Percentiles rank a stretch among this genome's conserved stretches.
Conservation (phyloP, 2,329 filamentous ascomycete genomes). For the Hyphodiscus sp. region DNA sequence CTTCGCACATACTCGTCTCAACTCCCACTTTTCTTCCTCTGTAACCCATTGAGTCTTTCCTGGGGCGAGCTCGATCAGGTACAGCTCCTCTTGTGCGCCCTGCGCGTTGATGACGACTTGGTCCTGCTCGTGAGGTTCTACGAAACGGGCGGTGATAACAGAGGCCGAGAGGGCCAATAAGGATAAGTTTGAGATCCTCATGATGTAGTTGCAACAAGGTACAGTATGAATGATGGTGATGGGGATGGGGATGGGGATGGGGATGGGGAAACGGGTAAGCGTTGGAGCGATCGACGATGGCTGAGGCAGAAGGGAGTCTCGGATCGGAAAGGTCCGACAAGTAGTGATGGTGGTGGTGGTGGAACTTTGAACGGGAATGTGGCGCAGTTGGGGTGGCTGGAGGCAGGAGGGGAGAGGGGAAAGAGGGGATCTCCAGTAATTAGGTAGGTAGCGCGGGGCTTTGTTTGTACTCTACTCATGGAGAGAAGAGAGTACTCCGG, state of each 20-base stretch:
- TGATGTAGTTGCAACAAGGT: slow-evolving; percentile 23
- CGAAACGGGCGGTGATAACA: slow-evolving; percentile 47
- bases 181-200: slow-evolving; percentile 45
- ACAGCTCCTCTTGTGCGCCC: slow-evolving; percentile 44
- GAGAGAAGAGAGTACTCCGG: too few species aligned
- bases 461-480: too few species aligned
- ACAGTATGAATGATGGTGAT: background rate
- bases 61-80: slow-evolving; percentile 77
- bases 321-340: background rate
- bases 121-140: slow-evolving; percentile 45
- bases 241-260: background rate
- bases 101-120: slow-evolving; percentile 40
- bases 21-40: slow-evolving; percentile 90
- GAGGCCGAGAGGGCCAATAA: slow-evolving; percentile 49
- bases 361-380: background rate
- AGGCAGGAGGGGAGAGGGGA: too few species aligned
- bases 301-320: background rate
- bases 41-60: slow-evolving; percentile 82
- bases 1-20: slow-evolving; percentile 61
- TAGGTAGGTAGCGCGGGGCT: too few species aligned
- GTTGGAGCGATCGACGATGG: background rate
- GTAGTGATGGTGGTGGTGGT: too few species aligned
- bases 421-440: too few species aligned
- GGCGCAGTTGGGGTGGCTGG: background rate
- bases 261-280: background rate